Base-by-base conservation (phyloP, 306 rosid genomes). In the Notholithocarpus densiflorus region DNA sequence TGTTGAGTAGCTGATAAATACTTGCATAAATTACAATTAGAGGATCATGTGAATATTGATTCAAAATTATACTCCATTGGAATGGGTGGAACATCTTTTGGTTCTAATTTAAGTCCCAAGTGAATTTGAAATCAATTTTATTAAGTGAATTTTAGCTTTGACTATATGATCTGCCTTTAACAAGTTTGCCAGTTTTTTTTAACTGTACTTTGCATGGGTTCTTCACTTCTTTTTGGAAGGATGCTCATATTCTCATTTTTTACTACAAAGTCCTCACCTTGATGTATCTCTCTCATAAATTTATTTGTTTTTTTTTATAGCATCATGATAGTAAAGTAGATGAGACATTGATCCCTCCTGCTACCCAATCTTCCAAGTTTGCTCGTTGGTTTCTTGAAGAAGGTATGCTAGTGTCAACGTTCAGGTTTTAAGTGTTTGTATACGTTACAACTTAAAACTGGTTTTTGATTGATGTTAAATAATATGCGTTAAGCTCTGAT, bases 361-460 rank as follows among this genome's bases (percentile, higher is more conserved):
- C 83, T 61, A 73, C 77, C 68, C 92, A 93, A 29, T 88, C 97
- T 81, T 96, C 99, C 34, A 96, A 89, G 83, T 93, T 96, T 82
- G 97, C 98, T 78, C 92, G 66, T 71, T 96, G 92, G 98, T 96
- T 96, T 85, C 75, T 83, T 71, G 94, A 96, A 87, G 97, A 92
- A 86, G 99, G 99, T 96, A 66, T 71, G 84, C 77, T 31, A 59
- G n/a, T 15, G 24, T 78, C 26, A 4, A 68, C 73, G 43, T 75
- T 23, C 73, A 69, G 71, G 65, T 20, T 75, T 82, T 79, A 51
- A 72, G 62, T 65, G 77, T 60, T 59, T 68, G 17, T 13, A 56
- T 52, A 71, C 68, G 59, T 83, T 82, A 55, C 64, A 81, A 77
- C 72, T 80, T 75, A 18, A 18, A 69, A 54, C 76, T 73, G 54